phyloP scores from a whole-genome alignment of 2,329 filamentous ascomycete genomes.

The Cytospora leucostoma region DNA sequence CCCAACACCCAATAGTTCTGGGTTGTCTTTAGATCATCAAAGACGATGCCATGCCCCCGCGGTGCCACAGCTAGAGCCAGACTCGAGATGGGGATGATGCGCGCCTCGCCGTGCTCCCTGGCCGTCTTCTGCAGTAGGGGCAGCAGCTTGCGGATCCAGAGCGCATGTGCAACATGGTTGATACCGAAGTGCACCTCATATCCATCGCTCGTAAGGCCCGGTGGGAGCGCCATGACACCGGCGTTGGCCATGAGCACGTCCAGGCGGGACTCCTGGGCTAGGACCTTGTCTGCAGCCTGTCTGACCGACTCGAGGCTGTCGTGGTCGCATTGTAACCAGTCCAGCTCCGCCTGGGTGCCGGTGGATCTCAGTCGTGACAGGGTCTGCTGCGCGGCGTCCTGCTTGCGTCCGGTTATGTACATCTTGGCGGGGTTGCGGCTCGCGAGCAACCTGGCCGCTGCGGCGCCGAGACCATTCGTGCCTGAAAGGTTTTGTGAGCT shows the following conservation, averaged over 20 bases:
- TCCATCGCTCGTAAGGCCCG: conserved; percentile 41
- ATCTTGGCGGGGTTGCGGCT: conserved; percentile 36
- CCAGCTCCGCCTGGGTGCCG: conserved; percentile 33
- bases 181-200: conserved; percentile 52
- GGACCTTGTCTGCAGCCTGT: conserved; percentile 36
- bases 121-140: conserved; percentile 35
- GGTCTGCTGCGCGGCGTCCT: conserved; percentile 41
- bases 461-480: conserved; percentile 19
- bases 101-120: conserved; percentile 17
- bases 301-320: conserved; percentile 36
- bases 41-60: conserved; percentile 21
- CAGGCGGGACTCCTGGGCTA: conserved; percentile 35
- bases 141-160: conserved; percentile 35
- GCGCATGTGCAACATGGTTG: conserved; percentile 52
- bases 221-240: conserved; percentile 44
- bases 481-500: not conserved
- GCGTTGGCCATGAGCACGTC: conserved; percentile 50
- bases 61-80: conserved; percentile 12
- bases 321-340: conserved; percentile 37
- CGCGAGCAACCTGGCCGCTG: conserved; percentile 33
- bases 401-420: conserved; percentile 42
- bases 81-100: conserved; percentile 16
- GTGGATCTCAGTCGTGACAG: conserved; percentile 37
- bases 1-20: conserved; percentile 28
- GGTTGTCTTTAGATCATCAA: conserved; percentile 34